These are phyloP conservation scores for Microthlaspi erraticum DNA, from an alignment of 345 rosid species.

Conservation along the genomic window DNA sequence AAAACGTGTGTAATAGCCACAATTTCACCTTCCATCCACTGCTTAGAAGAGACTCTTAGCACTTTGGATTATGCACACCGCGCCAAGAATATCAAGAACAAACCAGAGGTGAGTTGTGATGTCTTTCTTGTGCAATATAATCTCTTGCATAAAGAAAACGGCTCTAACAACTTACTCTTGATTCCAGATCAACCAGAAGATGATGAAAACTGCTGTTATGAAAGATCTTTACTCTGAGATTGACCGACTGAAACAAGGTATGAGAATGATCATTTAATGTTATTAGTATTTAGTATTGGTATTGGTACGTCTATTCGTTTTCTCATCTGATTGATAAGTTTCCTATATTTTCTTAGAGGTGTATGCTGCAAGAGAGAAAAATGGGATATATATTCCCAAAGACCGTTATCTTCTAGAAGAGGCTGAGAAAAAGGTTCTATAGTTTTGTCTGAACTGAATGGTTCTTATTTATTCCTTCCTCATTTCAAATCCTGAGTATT, in stretches of 20 bases:
- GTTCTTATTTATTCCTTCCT: slow-evolving; percentile 17
- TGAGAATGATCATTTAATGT: background rate
- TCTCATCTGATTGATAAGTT: background rate
- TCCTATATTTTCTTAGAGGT: slow-evolving; percentile 37
- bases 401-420: slow-evolving; percentile 48
- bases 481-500: slow-evolving; percentile 10
- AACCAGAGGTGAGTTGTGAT: slow-evolving; percentile 76
- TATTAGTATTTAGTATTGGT: no score
- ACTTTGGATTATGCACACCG: slow-evolving; percentile 99
- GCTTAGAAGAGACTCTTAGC: slow-evolving; percentile 97
- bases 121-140: slow-evolving; percentile 16
- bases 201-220: slow-evolving; percentile 99
- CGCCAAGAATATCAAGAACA: slow-evolving; percentile 98
- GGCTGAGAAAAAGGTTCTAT: slow-evolving; percentile 49
- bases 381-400: slow-evolving; percentile 47
- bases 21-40: slow-evolving; percentile 87
- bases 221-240: slow-evolving; percentile 98
- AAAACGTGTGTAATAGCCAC: slow-evolving; percentile 99
- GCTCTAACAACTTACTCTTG: slow-evolving; percentile 15
- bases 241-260: slow-evolving; percentile 97
- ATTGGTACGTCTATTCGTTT: background rate
- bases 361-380: slow-evolving; percentile 49
- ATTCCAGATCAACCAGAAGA: slow-evolving; percentile 94
- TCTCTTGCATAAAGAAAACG: slow-evolving; percentile 12
- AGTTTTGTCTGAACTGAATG: slow-evolving; percentile 7